A percentile compares a stretch with the other conserved stretches of the same genome.
Conservation (phyloP, 164 flowering plant genomes). For the Stephania yunnanensis region DNA sequence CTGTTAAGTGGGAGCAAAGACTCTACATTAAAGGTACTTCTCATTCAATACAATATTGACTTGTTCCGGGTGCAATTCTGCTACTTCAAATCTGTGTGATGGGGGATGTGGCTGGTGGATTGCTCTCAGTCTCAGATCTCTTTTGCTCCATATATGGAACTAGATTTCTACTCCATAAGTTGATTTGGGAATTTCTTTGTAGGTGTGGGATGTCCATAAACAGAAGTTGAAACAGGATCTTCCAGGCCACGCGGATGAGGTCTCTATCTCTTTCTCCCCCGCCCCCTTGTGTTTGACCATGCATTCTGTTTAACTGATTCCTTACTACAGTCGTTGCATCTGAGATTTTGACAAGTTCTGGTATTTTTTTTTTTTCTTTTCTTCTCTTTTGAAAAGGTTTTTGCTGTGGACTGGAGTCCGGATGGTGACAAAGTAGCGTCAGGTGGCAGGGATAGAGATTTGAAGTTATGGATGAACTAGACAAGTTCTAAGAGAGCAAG, state of each 20-base stretch:
- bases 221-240: conserved; percentile 84
- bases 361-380: not conserved
- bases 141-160: not conserved
- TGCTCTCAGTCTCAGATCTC: not conserved
- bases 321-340: not conserved
- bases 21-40: conserved; percentile 79
- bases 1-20: conserved; percentile 97
- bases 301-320: not conserved
- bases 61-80: not conserved
- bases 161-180: not conserved
- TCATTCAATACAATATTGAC: not conserved
- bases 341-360: not conserved
- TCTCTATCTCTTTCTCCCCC: conserved; percentile 15
- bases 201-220: conserved; percentile 74
- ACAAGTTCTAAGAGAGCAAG: not conserved
- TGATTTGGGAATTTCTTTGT: not conserved
- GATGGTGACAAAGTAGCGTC: conserved; percentile 99
- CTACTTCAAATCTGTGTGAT: not conserved
- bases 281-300: not conserved
- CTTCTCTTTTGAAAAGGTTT: conserved; percentile 45
- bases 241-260: conserved; percentile 99
- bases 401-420: conserved; percentile 99
- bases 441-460: conserved; percentile 78
- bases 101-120: not conserved
- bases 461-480: conserved; percentile 90